Evolutionary conservation across 495 filamentous ascomycete species (phyloP).

Genomic region (Filosporella fistucella): DNA sequence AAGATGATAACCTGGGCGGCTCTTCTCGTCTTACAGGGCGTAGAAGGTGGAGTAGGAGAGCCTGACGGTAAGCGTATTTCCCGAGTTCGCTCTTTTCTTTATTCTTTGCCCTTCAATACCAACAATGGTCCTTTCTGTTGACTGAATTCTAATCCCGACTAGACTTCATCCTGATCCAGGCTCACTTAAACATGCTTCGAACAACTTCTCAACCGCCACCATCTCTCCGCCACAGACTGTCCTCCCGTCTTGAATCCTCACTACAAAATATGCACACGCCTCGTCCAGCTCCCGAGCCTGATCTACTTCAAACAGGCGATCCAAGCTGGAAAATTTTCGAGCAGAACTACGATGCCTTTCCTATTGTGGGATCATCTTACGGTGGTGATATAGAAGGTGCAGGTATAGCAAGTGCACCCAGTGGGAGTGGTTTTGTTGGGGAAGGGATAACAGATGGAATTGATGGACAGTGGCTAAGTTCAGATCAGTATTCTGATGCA

Average conservation of each 20-base stretch:
- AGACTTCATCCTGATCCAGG: conserved; percentile 34
- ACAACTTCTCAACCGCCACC: conserved; percentile 26
- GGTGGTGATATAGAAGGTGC: neutral
- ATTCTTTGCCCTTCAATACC: neutral
- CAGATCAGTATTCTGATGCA: conserved; percentile 9
- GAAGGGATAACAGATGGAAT: too few species aligned
- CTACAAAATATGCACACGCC: conserved; percentile 38
- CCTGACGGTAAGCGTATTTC: conserved; percentile 27
- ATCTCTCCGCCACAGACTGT: conserved; percentile 32
- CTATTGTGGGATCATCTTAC: neutral
- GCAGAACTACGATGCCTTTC: conserved; percentile 24
- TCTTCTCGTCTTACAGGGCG: conserved; percentile 32
- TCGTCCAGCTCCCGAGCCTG: conserved; percentile 24
- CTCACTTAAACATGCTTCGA: conserved; percentile 31
- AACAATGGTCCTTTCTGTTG: neutral
- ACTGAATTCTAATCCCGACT: neutral
- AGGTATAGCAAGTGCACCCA: neutral
- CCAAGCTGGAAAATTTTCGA: conserved; percentile 38
- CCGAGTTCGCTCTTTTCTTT: neutral
- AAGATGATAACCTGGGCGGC: conserved; percentile 39
- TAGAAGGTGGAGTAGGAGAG: conserved; percentile 36
- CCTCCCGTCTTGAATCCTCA: conserved; percentile 29
- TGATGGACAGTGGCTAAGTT: neutral
- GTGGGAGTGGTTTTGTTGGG: neutral
- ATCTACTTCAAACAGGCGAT: conserved; percentile 26